A percentile compares a stretch with the other conserved stretches of the same genome.
Evolutionary conservation across 2,329 filamentous ascomycete species (phyloP).

Genomic region (Neopestalotiopsis rosae): DNA sequence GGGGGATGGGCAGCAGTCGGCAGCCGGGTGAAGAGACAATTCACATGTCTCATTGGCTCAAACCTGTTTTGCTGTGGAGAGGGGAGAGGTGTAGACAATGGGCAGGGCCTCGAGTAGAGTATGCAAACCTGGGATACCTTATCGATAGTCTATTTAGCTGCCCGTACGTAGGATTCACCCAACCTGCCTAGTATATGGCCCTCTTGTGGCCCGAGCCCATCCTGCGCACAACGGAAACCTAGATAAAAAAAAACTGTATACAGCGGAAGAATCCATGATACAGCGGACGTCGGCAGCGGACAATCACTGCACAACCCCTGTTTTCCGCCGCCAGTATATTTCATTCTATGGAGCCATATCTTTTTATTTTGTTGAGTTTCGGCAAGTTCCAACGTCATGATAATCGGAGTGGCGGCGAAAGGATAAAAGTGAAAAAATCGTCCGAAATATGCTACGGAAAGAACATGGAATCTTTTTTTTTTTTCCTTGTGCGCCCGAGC

Average conservation of each 20-base stretch:
- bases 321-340: slow-evolving; percentile 5
- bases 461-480: too few species aligned
- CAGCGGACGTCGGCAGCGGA: not conserved
- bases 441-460: not conserved
- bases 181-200: not conserved
- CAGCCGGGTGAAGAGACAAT: not conserved
- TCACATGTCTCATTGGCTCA: slow-evolving; percentile 8
- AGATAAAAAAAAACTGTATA: too few species aligned
- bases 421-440: not conserved
- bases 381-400: not conserved
- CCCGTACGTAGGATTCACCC: not conserved
- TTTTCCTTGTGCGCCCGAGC: not conserved
- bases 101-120: not conserved
- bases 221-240: not conserved
- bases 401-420: not conserved
- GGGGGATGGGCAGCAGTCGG: not conserved
- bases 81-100: not conserved
- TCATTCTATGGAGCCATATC: not conserved
- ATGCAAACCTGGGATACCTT: not conserved
- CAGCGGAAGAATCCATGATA: not conserved
- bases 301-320: not conserved
- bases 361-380: not conserved
- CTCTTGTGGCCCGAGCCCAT: not conserved
- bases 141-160: slow-evolving; percentile 12
- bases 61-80: not conserved